phyloP scores from a whole-genome alignment of 2,329 filamentous ascomycete genomes.

The Celoporthe dispersa region DNA sequence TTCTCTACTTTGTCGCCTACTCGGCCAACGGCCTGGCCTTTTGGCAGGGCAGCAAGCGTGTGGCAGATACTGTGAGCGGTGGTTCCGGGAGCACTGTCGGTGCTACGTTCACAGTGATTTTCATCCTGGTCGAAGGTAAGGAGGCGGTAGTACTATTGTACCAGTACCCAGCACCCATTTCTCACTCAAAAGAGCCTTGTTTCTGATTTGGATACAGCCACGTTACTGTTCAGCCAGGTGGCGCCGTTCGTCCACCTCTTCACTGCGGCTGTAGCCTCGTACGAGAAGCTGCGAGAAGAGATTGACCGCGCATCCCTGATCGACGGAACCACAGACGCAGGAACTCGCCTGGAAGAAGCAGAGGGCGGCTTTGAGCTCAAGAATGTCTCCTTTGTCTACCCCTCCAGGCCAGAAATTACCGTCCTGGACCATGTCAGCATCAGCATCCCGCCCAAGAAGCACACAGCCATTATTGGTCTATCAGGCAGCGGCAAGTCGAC shows the following conservation, averaged over 20 bases:
- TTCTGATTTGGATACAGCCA: conserved; percentile 42
- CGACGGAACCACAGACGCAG: conserved; percentile 39
- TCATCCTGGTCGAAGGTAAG: conserved; percentile 55
- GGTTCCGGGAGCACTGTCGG: conserved; percentile 46
- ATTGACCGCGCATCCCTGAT: conserved; percentile 54
- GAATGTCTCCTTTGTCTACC: conserved; percentile 48
- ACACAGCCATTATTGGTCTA: conserved; percentile 62
- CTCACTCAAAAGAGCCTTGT: background rate
- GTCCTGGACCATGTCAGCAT: conserved; percentile 48
- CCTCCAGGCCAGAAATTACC: conserved; percentile 46
- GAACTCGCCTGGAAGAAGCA: conserved; percentile 27
- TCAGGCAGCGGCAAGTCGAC: conserved; percentile 64
- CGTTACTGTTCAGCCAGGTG: conserved; percentile 62
- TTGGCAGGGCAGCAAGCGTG: conserved; percentile 62
- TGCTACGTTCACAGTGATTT: conserved; percentile 59
- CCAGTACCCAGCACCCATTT: background rate
- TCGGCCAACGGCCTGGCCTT: conserved; percentile 67
- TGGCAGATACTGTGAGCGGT: conserved; percentile 37
- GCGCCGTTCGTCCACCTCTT: conserved; percentile 66
- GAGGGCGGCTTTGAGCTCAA: conserved; percentile 25
- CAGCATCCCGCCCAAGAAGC: conserved; percentile 46
- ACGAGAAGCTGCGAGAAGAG: conserved; percentile 57
- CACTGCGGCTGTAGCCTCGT: conserved; percentile 57
- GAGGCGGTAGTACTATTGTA: background rate
- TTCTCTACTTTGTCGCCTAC: conserved; percentile 70